Base-by-base conservation (phyloP, 306 rosid species). In the Arachis stenosperma region DNA sequence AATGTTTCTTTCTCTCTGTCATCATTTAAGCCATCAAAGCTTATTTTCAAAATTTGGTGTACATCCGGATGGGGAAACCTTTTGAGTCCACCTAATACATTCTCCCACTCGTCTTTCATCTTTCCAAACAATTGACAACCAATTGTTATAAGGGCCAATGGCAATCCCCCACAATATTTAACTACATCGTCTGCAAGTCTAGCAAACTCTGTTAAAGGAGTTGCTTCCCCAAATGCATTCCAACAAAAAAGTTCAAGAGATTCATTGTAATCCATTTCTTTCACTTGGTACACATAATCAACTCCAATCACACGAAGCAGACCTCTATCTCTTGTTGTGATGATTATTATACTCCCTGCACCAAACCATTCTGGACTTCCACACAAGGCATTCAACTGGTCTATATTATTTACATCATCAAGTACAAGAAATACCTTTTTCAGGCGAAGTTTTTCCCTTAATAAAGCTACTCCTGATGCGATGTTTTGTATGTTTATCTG, bases 401-500 rank as follows among this genome's bases (percentile, higher is more conserved):
- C 73, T 0, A 56, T 5, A 1, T 41, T 6, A 58, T 30, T 9
- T 10, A 79, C 75, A 72, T 39, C 36, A 0, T 78, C 82, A 36
- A 78, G 68, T 3, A 78, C 60, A 78, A 71, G 30, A 48, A 78
- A 37, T 65, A 40, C 15, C 61, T 6, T 78, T 56, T 47, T 56
- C 8, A 9, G 22, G 30, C 14, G 0, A 37, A 71, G 63, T 22
- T 30, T 64, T 46, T 13, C 22, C 27, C 9, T 22, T 3, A 78
- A 2, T 0, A 44, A 8, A 7, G 0, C 27, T 47, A 33, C 46
- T 40, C 62, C 76, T 3, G 12, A 6, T 11, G 53, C 71, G 14
- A 61, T 30, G n/a, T 6, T 14, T 5, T 7, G 17, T 36, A 55
- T 55, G 62, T 63, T 64, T 13, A 13, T 46, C 37, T 3, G 37